phyloP scores from a whole-genome alignment of 108 stramenopile genomes.

The Cyclotella baltica region DNA sequence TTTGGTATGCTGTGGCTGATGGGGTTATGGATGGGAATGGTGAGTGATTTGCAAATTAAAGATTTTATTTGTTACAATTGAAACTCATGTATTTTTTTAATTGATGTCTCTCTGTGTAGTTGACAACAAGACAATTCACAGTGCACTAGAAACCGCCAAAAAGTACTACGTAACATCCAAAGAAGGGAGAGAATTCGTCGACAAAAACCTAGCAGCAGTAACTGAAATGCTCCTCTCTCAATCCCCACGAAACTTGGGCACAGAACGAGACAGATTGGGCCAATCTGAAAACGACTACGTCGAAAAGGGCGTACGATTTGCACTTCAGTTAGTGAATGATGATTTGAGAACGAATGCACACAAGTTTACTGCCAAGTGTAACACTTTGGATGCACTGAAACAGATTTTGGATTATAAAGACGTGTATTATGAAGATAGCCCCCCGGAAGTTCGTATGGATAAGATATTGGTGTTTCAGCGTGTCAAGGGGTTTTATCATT shows the following conservation, averaged over 20 bases:
- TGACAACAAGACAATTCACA: slow-evolving; percentile 1
- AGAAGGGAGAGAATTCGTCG: background rate
- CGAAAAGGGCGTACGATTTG: background rate
- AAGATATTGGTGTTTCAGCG: slow-evolving; percentile 2
- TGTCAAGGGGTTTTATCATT: slow-evolving; percentile 2
- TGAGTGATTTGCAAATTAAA: too few species aligned
- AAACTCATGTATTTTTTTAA: background rate
- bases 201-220: background rate
- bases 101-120: background rate
- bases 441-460: background rate
- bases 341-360: background rate
- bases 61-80: background rate
- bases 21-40: background rate
- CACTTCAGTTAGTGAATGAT: background rate
- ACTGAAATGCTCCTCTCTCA: background rate
- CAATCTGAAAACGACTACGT: slow-evolving; percentile 11
- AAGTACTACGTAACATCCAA: slow-evolving; percentile 2
- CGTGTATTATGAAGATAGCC: background rate
- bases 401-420: background rate
- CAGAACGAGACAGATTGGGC: background rate
- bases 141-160: slow-evolving; percentile 6
- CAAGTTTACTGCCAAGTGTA: slow-evolving; percentile 1
- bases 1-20: background rate
- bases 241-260: background rate
- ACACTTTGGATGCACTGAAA: background rate